Base-by-base conservation (phyloP, 2,329 filamentous ascomycete species). In the Aspergillus aculeatinus region DNA sequence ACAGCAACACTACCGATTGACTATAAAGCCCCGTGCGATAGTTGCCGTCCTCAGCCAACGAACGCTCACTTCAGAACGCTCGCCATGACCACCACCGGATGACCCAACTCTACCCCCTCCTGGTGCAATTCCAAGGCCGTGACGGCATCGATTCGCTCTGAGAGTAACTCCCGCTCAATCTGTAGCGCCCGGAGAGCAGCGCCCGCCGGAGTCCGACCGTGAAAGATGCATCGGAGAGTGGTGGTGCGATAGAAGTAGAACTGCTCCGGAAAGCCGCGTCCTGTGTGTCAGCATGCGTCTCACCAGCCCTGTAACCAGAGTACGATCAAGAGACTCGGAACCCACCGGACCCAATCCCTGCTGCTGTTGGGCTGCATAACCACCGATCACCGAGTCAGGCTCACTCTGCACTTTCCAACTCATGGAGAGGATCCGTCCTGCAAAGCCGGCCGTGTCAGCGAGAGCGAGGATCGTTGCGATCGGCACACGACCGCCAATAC, bases 241-340 rank as follows among this genome's bases (percentile, higher is more conserved):
- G 42, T 33, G 9, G 25, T 47, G 53, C 53, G 53, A n/a, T 48
- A 55, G 44, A 55, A 48, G 12, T 55, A 55, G n/a, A 55, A 55
- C 53, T 55, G 27, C 14, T 9, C 21, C 23, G 19, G 12, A 35
- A 35, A 11, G 10, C 10, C 33, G 16, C 14, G 12, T 27, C 27
- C 27, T 27, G 27, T 9, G 14, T 21, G 21, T n/a, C 19, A 51
- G 50, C 50, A 12, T 21, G 33, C 29, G 4, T 21, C 11, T 27
- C 21, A n/a, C 19, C 9, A 9, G 12, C 25, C 4, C 16, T n/a
- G 29, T 7, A 23, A 4, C 3, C 23, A 23, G 23, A 23, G 23
- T 23, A 4, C 3, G 3, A 23, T 4, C 1, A 4, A 23, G 3
- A 23, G 23, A 25, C 5, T 23, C 6, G 5, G 23, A 42, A 19